Conservation (phyloP, 129 eudicot genomes). For the Logfia minima region DNA sequence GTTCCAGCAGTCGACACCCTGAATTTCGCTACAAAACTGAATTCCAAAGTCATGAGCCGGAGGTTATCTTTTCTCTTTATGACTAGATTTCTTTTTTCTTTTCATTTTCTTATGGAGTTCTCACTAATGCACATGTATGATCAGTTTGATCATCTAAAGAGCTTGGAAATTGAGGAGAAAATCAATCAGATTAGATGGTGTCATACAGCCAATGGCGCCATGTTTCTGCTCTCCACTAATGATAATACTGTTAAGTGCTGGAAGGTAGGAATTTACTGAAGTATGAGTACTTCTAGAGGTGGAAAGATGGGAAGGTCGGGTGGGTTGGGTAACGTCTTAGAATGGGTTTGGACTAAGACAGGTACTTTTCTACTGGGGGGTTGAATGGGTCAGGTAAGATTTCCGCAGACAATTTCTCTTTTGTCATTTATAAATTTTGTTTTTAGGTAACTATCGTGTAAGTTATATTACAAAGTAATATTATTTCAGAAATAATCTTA, state of each 20-base stretch:
- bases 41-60: slow-evolving; percentile 1
- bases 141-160: slow-evolving; percentile 3
- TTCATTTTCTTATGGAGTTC: neutral
- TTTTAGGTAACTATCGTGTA: too few species aligned
- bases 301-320: too few species aligned
- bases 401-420: too few species aligned
- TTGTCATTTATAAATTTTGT: too few species aligned
- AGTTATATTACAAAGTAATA: too few species aligned
- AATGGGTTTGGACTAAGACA: too few species aligned
- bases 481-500: too few species aligned
- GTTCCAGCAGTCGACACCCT: neutral
- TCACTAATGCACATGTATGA: neutral
- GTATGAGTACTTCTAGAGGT: neutral
- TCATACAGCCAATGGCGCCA: neutral
- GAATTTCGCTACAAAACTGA: slow-evolving; percentile 17
- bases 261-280: neutral
- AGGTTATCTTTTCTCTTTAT: neutral
- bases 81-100: neutral
- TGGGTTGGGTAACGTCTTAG: too few species aligned
- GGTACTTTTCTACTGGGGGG: too few species aligned
- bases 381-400: too few species aligned
- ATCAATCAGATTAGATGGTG: neutral
- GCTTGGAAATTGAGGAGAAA: slow-evolving; percentile 5
- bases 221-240: neutral
- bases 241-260: slow-evolving; percentile 10